Evolutionary conservation across 2,329 filamentous ascomycete genomes (phyloP).

Genomic region (Fonsecaea monophora): DNA sequence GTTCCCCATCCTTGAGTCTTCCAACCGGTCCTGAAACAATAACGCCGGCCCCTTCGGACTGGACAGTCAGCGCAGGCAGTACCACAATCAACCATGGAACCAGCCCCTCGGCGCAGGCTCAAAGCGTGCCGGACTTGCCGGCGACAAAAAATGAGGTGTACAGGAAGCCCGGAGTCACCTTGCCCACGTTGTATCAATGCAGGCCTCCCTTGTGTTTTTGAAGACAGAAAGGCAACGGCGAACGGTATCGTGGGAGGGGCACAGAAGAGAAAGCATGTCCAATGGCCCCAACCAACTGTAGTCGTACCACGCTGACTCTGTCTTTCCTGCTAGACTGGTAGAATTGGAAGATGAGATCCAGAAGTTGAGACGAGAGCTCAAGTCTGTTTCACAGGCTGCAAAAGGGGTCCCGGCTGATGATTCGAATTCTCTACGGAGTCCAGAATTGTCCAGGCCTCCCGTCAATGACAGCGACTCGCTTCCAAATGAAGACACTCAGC

Average conservation of each 20-base stretch:
- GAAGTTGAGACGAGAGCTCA: too few species aligned
- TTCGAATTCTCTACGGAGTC: background rate
- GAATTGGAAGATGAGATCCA: background rate
- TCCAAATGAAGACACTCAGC: too few species aligned
- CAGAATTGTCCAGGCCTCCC: too few species aligned
- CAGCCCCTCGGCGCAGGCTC: background rate
- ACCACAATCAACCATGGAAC: background rate
- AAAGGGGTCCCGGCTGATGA: background rate
- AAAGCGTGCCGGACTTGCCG: conserved; percentile 4
- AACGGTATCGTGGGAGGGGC: too few species aligned
- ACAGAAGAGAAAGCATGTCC: too few species aligned
- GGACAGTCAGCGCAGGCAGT: too few species aligned
- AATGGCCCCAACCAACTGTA: background rate
- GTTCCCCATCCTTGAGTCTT: too few species aligned
- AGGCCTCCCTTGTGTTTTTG: background rate
- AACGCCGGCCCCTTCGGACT: too few species aligned
- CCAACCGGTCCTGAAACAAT: too few species aligned
- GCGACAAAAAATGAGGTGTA: conserved; percentile 3
- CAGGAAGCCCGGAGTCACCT: background rate
- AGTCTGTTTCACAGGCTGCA: background rate
- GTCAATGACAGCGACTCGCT: too few species aligned
- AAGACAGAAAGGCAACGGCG: background rate
- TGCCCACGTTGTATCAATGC: conserved; percentile 1
- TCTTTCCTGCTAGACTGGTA: background rate
- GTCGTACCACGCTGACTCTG: background rate